These are phyloP conservation scores for Camellia lanceoleosa DNA, from an alignment of 148 eudicot species.

Conservation along the genomic window DNA sequence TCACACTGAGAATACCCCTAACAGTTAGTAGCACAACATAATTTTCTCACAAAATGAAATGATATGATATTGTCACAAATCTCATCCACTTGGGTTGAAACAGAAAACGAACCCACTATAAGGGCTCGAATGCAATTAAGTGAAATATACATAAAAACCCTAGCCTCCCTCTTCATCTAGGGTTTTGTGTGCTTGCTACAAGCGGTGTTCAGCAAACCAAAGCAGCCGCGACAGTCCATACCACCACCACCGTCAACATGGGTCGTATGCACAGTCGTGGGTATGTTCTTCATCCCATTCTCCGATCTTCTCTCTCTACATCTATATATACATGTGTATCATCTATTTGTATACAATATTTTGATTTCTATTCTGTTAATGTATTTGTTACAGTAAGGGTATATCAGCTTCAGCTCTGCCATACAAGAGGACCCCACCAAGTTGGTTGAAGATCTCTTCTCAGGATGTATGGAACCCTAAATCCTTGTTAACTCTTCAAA, in stretches of 20 bases:
- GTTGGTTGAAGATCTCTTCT: slow-evolving; percentile 41
- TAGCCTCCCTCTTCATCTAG: background rate
- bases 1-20: too few relatives aligned
- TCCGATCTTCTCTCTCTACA: background rate
- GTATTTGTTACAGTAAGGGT: slow-evolving; percentile 25
- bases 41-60: background rate
- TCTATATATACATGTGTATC: too few relatives aligned
- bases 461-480: slow-evolving; percentile 25
- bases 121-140: background rate
- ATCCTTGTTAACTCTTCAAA: background rate
- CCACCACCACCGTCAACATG: slow-evolving; percentile 13
- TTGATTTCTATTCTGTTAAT: background rate
- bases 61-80: background rate
- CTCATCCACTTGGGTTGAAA: background rate
- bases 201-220: slow-evolving; percentile 8
- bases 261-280: slow-evolving; percentile 32
- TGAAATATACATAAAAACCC: background rate
- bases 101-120: background rate
- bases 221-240: background rate
- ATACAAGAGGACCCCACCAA: slow-evolving; percentile 43
- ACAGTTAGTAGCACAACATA: too few relatives aligned
- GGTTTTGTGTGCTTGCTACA: background rate
- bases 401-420: slow-evolving; percentile 36
- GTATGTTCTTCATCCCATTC: background rate
- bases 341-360: background rate